Percentiles rank a stretch among this genome's conserved stretches.
These are phyloP conservation scores for Aureoboletus auriporus DNA, from an alignment of 768 basidiomycete species.

Conservation along the genomic window DNA sequence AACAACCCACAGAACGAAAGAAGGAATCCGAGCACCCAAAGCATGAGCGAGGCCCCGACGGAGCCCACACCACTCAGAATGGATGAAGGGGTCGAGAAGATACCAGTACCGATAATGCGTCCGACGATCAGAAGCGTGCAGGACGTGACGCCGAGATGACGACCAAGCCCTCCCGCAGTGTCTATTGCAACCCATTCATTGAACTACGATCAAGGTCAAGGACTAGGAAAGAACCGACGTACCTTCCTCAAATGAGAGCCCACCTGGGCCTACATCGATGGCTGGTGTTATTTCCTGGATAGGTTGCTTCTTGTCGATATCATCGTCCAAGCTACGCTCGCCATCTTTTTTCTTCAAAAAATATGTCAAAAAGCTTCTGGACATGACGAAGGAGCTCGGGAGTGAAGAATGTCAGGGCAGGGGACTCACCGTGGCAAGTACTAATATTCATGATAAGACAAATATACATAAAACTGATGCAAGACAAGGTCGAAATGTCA, in stretches of 20 bases:
- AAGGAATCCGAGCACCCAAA: conserved; percentile 59
- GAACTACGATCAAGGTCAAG: too few relatives aligned
- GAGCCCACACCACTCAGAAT: conserved; percentile 55
- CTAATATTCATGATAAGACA: too few relatives aligned
- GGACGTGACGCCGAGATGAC: conserved; percentile 52
- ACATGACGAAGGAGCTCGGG: conserved; percentile 5
- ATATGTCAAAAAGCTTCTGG: not conserved
- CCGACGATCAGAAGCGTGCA: conserved; percentile 58
- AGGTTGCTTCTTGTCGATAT: not conserved
- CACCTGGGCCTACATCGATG: conserved; percentile 36
- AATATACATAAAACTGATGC: too few relatives aligned
- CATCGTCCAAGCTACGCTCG: not conserved
- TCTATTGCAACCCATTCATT: conserved; percentile 27
- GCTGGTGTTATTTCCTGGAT: not conserved
- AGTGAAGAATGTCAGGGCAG: too few relatives aligned
- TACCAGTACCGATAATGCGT: conserved; percentile 58
- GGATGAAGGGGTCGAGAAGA: conserved; percentile 59
- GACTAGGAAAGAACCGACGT: not conserved
- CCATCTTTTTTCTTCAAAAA: conserved; percentile 1
- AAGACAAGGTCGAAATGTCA: too few relatives aligned
- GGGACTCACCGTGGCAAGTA: too few relatives aligned
- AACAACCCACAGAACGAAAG: conserved; percentile 58
- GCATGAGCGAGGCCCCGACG: conserved; percentile 56
- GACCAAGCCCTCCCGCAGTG: conserved; percentile 53
- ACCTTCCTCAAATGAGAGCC: conserved; percentile 50